Evolutionary conservation across 805 yeast genomes (phyloP), one percentile per base, ranked within the genome.

Genomic region (Wickerhamomyces strasburgensis): DNA sequence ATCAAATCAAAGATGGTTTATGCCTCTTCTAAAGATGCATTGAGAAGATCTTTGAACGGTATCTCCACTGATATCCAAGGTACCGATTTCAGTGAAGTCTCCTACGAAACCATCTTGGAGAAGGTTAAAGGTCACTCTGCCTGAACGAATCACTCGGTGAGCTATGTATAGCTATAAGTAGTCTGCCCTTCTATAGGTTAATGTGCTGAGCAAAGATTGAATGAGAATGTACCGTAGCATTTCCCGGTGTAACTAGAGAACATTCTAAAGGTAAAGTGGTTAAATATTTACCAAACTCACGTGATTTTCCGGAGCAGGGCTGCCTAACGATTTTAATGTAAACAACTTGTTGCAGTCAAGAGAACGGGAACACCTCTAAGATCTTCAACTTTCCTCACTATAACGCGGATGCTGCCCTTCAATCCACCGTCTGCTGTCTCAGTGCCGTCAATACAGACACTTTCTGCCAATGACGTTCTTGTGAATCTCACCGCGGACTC

Each of bases 1-100:
- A 80, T 93, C 57, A 84, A 94, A 73, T 65, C 88, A 54, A 93
- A 93, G 84, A 93, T 93, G 98, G 84, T 90, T 46, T 90, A 89
- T 72, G 98, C 98, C 33, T 79, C 96, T n/a, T 89, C 98, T 43
- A 88, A 88, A 70, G 98, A 89, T 57, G 96, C 97, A 34, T 77
- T 93, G 60, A 90, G 98, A 75, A 87, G 96, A 70, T 90, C 98
- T 39, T 74, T 93, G 60, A 90, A 85, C 64, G 98, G 98, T 66
- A 80, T 93, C 51, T 72, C 96, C 40, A 65, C 95, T 52, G 98
- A 93, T 60, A 74, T 93, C 58, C 98, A 93, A 73, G 98, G 98
- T 61, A 93, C 98, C 42, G 98, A 93, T 67, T 89, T 80, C 68
- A 81, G 94, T 46, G 98, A 93, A 75, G 97, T 93, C 51, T 85